Conservation (phyloP, 805 yeast genomes). For the Barnettozyma vustinii region DNA sequence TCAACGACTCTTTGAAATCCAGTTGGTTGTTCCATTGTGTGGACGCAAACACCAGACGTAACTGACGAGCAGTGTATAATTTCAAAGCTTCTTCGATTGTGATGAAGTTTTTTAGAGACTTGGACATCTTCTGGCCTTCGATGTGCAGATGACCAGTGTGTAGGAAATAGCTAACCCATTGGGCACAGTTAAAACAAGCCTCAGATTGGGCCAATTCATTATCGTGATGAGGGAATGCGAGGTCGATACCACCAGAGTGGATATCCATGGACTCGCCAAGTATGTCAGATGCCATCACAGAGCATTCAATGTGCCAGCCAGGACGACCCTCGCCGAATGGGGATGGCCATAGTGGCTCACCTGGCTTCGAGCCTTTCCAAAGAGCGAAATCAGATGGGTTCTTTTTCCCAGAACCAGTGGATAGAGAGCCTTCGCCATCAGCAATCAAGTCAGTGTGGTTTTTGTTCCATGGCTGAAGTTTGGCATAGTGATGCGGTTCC, state of each 20-base stretch:
- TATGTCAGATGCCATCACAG: constrained; percentile 94
- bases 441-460: constrained; percentile 79
- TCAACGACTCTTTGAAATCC: constrained; percentile 81
- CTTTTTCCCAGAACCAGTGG: constrained; percentile 53
- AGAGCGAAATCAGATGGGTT: constrained; percentile 87
- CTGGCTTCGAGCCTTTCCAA: constrained; percentile 95
- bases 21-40: constrained; percentile 90
- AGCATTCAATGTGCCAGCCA: constrained; percentile 99
- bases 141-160: constrained; percentile 98
- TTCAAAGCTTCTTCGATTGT: constrained; percentile 86
- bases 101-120: constrained; percentile 89
- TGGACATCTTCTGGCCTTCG: constrained; percentile 98
- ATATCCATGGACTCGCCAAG: constrained; percentile 83
- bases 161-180: constrained; percentile 95
- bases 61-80: constrained; percentile 69
- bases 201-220: constrained; percentile 97
- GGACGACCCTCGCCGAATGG: constrained; percentile 98
- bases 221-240: constrained; percentile 98
- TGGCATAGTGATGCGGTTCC: constrained; percentile 80
- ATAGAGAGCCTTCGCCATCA: constrained; percentile 92
- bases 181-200: constrained; percentile 81
- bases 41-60: constrained; percentile 85
- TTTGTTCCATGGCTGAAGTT: constrained; percentile 97
- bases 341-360: constrained; percentile 94
- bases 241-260: constrained; percentile 94